Evolutionary conservation across 805 yeast species (phyloP).

Genomic region (Metschnikowia corniflorae): DNA sequence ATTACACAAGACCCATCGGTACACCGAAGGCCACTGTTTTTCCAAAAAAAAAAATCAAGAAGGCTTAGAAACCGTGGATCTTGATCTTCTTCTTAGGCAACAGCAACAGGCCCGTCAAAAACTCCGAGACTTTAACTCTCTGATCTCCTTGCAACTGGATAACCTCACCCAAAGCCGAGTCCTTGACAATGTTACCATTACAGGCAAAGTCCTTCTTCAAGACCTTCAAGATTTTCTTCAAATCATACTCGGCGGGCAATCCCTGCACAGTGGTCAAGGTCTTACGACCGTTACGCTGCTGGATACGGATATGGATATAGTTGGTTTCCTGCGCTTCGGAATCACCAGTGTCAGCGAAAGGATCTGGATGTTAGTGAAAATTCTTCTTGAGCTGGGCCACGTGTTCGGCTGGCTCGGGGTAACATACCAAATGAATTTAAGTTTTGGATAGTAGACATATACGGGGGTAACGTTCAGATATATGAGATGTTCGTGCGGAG

Average conservation of each 20-base stretch:
- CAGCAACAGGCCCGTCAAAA: slow-evolving; percentile 79
- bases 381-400: background rate
- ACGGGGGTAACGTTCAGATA: slow-evolving; percentile 17
- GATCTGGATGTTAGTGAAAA: slow-evolving; percentile 49
- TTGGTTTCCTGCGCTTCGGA: slow-evolving; percentile 94
- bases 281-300: slow-evolving; percentile 99
- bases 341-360: slow-evolving; percentile 99
- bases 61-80: slow-evolving; percentile 87
- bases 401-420: background rate
- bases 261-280: slow-evolving; percentile 98
- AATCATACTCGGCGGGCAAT: slow-evolving; percentile 89
- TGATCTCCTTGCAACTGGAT: slow-evolving; percentile 99
- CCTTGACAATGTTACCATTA: slow-evolving; percentile 96
- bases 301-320: slow-evolving; percentile 97
- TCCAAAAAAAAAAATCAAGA: too few relatives aligned
- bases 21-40: background rate
- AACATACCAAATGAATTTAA: slow-evolving; percentile 67
- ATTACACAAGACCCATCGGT: slow-evolving; percentile 3
- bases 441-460: slow-evolving; percentile 90
- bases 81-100: slow-evolving; percentile 95
- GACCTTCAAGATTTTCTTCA: slow-evolving; percentile 88
- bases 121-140: slow-evolving; percentile 93
- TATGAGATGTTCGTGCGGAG: slow-evolving; percentile 8
- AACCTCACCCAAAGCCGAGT: slow-evolving; percentile 93
- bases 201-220: slow-evolving; percentile 98